Conservation (phyloP, 2,329 filamentous ascomycete genomes). For the Ophiostoma tasmaniense region DNA sequence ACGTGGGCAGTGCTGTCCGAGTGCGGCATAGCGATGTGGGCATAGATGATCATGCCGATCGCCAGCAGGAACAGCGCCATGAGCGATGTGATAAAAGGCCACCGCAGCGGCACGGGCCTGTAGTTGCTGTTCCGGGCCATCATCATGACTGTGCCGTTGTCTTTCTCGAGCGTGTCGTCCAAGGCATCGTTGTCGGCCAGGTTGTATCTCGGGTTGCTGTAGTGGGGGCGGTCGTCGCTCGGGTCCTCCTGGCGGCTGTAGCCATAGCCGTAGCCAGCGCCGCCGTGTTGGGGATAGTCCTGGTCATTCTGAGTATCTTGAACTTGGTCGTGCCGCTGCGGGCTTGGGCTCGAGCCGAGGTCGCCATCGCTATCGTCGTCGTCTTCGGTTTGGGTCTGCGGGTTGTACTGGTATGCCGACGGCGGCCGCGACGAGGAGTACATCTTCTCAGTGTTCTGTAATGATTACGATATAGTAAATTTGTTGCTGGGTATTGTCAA, state of each 20-base stretch:
- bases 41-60: constrained; percentile 26
- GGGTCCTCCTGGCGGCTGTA: neutral
- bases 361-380: constrained; percentile 23
- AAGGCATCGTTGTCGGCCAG: neutral
- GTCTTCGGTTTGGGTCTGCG: constrained; percentile 24
- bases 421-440: constrained; percentile 3
- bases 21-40: constrained; percentile 26
- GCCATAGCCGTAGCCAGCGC: neutral
- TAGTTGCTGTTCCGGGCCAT: constrained; percentile 23
- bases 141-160: constrained; percentile 15
- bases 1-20: constrained; percentile 21
- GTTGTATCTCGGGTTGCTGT: neutral
- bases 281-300: neutral
- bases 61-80: constrained; percentile 24
- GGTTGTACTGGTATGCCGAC: constrained; percentile 26
- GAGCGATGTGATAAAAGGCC: constrained; percentile 27
- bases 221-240: neutral
- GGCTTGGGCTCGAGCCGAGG: neutral
- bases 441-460: too few species aligned
- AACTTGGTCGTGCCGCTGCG: neutral
- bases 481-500: neutral
- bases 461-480: too few species aligned
- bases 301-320: neutral
- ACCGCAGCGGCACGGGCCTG: constrained; percentile 28
- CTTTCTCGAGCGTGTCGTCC: constrained; percentile 23